A percentile compares a stretch with the other conserved stretches of the same genome.
phyloP scores from a whole-genome alignment of 495 filamentous ascomycete species.

The Lophiotrema nucula region DNA sequence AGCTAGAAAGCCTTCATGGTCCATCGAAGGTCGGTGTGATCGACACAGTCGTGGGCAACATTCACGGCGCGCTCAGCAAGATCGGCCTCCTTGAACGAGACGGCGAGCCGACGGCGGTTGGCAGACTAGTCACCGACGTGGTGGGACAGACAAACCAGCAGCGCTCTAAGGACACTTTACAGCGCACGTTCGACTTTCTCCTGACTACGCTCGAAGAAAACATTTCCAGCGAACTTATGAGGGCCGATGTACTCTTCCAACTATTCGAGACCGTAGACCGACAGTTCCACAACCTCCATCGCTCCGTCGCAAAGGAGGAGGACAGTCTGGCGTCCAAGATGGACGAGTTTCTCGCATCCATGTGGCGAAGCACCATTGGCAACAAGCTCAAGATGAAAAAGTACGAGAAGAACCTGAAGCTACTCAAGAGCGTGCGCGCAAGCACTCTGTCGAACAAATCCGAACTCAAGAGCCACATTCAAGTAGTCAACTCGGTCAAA shows the following conservation, averaged over 20 bases:
- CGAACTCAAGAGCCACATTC: constrained; percentile 78
- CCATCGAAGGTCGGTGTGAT: constrained; percentile 59
- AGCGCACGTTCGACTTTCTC: constrained; percentile 84
- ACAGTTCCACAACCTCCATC: constrained; percentile 82
- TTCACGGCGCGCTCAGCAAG: constrained; percentile 69
- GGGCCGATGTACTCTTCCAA: constrained; percentile 71
- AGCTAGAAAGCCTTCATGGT: constrained; percentile 59
- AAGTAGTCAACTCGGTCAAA: constrained; percentile 73
- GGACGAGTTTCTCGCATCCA: constrained; percentile 72
- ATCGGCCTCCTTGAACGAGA: constrained; percentile 64
- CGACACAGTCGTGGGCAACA: constrained; percentile 69
- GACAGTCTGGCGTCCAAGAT: constrained; percentile 76
- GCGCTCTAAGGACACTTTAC: constrained; percentile 73
- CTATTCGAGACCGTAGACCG: constrained; percentile 85
- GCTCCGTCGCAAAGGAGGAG: constrained; percentile 79
- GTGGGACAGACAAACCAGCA: constrained; percentile 79
- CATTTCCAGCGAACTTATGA: constrained; percentile 76
- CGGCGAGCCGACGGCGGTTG: constrained; percentile 64
- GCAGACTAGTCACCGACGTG: constrained; percentile 61
- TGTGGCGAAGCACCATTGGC: constrained; percentile 83
- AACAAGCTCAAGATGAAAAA: constrained; percentile 71
- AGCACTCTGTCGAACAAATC: constrained; percentile 84
- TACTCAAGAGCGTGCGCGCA: constrained; percentile 69
- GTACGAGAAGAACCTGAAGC: constrained; percentile 79
- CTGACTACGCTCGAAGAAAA: constrained; percentile 82